Conservation (phyloP, 2,329 filamentous ascomycete species). For the Fusarium continuum region DNA sequence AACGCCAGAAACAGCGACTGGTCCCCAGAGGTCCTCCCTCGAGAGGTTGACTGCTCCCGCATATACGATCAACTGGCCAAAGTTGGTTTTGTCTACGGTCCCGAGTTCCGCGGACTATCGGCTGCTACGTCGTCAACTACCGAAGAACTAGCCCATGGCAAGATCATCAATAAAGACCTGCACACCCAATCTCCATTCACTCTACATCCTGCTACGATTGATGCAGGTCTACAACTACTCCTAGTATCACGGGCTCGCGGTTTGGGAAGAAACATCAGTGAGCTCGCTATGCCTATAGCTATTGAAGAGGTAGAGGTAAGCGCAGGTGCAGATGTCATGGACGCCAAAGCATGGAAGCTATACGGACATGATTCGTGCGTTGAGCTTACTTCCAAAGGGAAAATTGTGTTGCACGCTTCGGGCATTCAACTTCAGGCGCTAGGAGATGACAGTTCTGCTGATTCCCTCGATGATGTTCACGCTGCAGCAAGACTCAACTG, state of each 20-base stretch:
- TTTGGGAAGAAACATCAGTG: background rate
- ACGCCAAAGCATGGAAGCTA: conserved; percentile 8
- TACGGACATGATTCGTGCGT: background rate
- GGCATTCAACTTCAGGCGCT: background rate
- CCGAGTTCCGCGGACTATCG: background rate
- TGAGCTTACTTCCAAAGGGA: background rate
- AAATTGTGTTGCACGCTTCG: background rate
- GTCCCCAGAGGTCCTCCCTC: background rate
- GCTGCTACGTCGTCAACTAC: background rate
- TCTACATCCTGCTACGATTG: conserved; percentile 13
- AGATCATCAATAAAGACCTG: background rate
- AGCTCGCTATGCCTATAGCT: conserved; percentile 1
- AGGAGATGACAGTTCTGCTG: background rate
- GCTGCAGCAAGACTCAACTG: conserved; percentile 5
- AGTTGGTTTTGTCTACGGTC: conserved; percentile 3
- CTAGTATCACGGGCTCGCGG: background rate
- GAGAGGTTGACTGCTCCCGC: background rate
- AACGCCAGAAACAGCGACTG: background rate
- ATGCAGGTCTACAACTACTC: conserved; percentile 3
- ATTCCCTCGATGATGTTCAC: background rate
- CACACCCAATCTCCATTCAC: background rate
- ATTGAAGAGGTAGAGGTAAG: conserved; percentile 8
- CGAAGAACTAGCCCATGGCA: background rate
- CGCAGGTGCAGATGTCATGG: background rate
- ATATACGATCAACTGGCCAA: background rate